These are phyloP conservation scores for Mikania micrantha DNA, from an alignment of 129 eudicot genomes.

Conservation along the genomic window DNA sequence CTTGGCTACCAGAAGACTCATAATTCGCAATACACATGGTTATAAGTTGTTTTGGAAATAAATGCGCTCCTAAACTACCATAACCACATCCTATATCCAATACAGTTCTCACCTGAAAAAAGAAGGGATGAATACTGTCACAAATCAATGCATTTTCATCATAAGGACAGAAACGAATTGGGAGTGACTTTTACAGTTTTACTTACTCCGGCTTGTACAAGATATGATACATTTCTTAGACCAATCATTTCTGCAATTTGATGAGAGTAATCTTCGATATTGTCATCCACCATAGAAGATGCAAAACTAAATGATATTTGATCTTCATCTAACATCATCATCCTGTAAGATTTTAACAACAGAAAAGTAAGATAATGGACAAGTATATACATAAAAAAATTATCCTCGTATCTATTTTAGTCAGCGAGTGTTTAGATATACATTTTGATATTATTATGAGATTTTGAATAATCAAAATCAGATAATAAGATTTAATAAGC, in stretches of 20 bases:
- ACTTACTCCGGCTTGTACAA: conserved; percentile 90
- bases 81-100: conserved; percentile 95
- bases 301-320: conserved; percentile 92
- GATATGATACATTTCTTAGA: conserved; percentile 74
- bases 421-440: neutral
- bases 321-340: conserved; percentile 99
- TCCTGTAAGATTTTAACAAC: conserved; percentile 30
- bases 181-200: neutral
- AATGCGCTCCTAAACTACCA: conserved; percentile 97
- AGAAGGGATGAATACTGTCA: neutral
- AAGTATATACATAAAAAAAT: neutral
- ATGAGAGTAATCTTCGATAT: conserved; percentile 87
- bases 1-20: conserved; percentile 98
- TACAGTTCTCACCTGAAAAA: conserved; percentile 75
- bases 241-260: conserved; percentile 98
- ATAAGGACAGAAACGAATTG: neutral
- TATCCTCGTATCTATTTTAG: neutral
- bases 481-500: neutral
- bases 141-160: conserved; percentile 3
- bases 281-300: conserved; percentile 70
- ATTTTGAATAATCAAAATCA: neutral
- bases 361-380: neutral
- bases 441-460: neutral
- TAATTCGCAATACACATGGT: conserved; percentile 94
- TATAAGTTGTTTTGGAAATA: conserved; percentile 58